A percentile compares a stretch with the other conserved stretches of the same genome.
Evolutionary conservation across 2,329 filamentous ascomycete species (phyloP).

Genomic region (Fonsecaea erecta): DNA sequence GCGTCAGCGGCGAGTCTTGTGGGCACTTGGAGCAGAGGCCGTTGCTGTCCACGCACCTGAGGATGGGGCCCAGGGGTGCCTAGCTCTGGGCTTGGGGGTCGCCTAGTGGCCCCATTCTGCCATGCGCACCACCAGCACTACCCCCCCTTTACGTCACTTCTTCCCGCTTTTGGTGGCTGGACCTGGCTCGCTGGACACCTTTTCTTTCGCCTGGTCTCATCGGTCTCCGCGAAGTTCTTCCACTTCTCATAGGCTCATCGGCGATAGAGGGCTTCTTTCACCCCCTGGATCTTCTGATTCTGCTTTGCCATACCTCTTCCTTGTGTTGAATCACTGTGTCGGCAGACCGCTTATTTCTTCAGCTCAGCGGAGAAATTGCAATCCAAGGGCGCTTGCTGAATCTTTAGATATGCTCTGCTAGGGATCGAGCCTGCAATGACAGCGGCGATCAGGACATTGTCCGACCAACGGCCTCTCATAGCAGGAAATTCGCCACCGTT

Average conservation of each 20-base stretch:
- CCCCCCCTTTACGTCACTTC: not conserved
- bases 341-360: not conserved
- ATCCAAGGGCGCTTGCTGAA: too few relatives aligned
- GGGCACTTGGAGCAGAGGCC: too few relatives aligned
- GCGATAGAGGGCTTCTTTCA: not conserved
- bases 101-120: not conserved
- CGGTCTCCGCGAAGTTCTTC: not conserved
- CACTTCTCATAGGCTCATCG: not conserved
- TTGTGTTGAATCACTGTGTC: not conserved
- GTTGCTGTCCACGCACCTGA: not conserved
- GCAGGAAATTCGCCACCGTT: too few relatives aligned
- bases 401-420: too few relatives aligned
- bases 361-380: too few relatives aligned
- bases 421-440: too few relatives aligned
- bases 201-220: not conserved
- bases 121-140: not conserved
- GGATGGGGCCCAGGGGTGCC: not conserved
- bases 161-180: too few relatives aligned
- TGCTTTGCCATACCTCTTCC: not conserved
- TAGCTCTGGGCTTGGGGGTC: not conserved
- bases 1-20: too few relatives aligned
- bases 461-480: too few relatives aligned
- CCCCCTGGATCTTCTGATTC: not conserved
- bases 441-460: too few relatives aligned
- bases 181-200: not conserved